phyloP scores from a whole-genome alignment of 2,329 filamentous ascomycete genomes.

The Xylaria multiplex region DNA sequence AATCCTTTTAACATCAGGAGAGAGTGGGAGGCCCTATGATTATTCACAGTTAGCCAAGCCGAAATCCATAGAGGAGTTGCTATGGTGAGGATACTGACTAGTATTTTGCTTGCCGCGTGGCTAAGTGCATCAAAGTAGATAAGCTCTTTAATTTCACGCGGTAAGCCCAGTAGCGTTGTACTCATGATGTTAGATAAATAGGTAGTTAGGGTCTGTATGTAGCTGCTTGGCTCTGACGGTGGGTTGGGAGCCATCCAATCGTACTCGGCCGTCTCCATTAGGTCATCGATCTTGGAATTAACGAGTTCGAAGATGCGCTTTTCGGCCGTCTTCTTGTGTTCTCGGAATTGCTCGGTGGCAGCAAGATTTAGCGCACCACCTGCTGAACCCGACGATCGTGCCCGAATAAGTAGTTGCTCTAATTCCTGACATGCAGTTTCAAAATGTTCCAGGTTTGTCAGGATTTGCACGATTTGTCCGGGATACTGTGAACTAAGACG shows the following conservation, averaged over 20 bases:
- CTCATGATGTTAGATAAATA: constrained; percentile 98
- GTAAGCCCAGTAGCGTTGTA: constrained; percentile 90
- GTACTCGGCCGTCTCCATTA: constrained; percentile 97
- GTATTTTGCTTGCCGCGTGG: constrained; percentile 86
- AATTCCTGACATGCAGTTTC: constrained; percentile 91
- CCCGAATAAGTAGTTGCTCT: constrained; percentile 84
- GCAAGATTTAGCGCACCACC: constrained; percentile 81
- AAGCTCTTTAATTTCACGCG: constrained; percentile 93
- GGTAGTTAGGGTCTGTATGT: constrained; percentile 93
- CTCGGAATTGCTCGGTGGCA: constrained; percentile 86
- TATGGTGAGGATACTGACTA: constrained; percentile 60
- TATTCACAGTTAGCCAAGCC: neutral
- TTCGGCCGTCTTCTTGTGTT: constrained; percentile 94
- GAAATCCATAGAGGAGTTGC: no score
- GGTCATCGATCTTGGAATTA: constrained; percentile 97
- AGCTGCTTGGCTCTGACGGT: constrained; percentile 81
- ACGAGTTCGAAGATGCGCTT: constrained; percentile 98
- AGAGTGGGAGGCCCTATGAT: constrained; percentile 73
- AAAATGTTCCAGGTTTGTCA: constrained; percentile 98
- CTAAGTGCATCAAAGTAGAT: constrained; percentile 97
- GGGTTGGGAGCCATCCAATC: constrained; percentile 76
- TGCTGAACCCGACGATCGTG: constrained; percentile 82
- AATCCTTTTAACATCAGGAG: constrained; percentile 82
- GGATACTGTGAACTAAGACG: constrained; percentile 91
- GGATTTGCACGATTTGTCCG: constrained; percentile 96